Conservation (phyloP, 2,329 filamentous ascomycete species). For the Ceratocystis papillata region DNA sequence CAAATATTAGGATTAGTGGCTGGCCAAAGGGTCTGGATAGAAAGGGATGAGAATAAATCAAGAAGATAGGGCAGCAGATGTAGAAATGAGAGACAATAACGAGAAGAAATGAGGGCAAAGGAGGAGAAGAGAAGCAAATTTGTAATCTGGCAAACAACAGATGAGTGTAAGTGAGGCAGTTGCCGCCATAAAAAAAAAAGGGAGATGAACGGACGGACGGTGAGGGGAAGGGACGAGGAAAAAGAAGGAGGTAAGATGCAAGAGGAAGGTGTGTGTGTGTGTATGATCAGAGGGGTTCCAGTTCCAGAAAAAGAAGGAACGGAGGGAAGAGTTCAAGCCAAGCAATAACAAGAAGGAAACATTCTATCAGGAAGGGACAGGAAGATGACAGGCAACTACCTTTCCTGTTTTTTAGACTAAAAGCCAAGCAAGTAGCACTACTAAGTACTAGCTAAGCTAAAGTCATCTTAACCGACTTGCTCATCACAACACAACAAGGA, state of each 20-base stretch:
- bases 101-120: neutral
- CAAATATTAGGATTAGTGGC: conserved; percentile 18
- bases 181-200: neutral
- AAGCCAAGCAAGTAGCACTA: conserved; percentile 3
- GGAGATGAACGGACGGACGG: neutral
- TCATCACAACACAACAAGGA: conserved; percentile 10
- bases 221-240: neutral
- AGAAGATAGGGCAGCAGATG: neutral
- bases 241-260: conserved; percentile 4
- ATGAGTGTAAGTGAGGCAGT: neutral
- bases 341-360: conserved; percentile 1
- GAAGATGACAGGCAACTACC: conserved; percentile 12
- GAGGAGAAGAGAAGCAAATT: neutral
- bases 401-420: conserved; percentile 1
- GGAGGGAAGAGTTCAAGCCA: neutral
- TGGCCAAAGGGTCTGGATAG: conserved; percentile 9
- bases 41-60: neutral
- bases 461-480: conserved; percentile 11
- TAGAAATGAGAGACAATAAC: neutral
- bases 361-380: neutral
- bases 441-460: conserved; percentile 6
- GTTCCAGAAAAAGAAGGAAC: conserved; percentile 3
- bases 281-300: conserved; percentile 5
- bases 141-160: neutral
- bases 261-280: conserved; percentile 1